Base-by-base conservation (phyloP, 75 land plant species). In the Pinus tabuliformis region DNA sequence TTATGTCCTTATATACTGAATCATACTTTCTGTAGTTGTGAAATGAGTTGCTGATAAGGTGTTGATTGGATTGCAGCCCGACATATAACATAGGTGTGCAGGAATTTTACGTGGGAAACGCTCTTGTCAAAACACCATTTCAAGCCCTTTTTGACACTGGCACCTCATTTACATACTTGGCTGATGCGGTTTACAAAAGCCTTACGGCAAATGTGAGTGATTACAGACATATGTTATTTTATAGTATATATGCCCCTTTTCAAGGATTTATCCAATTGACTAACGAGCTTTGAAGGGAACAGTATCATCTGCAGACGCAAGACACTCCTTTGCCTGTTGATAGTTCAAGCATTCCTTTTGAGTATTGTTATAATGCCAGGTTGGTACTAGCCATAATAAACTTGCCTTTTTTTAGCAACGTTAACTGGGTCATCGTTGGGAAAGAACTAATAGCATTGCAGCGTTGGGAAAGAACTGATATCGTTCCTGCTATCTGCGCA, bases 121-220 rank as follows among this genome's bases (percentile, higher is more conserved):
- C 42, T 39, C 20, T 17, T 66, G 18, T 66, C 45, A 17, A 14
- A 37, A 37, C 60, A 4, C 63, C 62, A 33, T 82, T 86, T 26
- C 22, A 74, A 62, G 90, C 92, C 61, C 80, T 95, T 65, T 78
- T 95, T 86, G 98, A 95, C 77, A 84, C 94, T 36, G 98, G 98
- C n/a, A 95, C 98, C 56, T 88, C 96, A 16, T 93, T 87, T 77
- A 91, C 99, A 56, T 88, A 83, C 57, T 73, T 96, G 71, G 77
- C 88, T 56, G 84, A 86, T 49, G 75, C 91, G 30, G 57, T 75
- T 24, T 93, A 89, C 74, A 75, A 86, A 42, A 54, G 1, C 52
- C 81, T 93, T 73, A 72, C 86, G 33, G 77, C 81, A 13, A 82
- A 76, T 75, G 93, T 93, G 82, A 89, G 91, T 18, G 37, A 66